Evolutionary conservation across 2,329 filamentous ascomycete genomes (phyloP), one percentile per base, ranked within the genome.

Genomic region (Podosphaera fusca): DNA sequence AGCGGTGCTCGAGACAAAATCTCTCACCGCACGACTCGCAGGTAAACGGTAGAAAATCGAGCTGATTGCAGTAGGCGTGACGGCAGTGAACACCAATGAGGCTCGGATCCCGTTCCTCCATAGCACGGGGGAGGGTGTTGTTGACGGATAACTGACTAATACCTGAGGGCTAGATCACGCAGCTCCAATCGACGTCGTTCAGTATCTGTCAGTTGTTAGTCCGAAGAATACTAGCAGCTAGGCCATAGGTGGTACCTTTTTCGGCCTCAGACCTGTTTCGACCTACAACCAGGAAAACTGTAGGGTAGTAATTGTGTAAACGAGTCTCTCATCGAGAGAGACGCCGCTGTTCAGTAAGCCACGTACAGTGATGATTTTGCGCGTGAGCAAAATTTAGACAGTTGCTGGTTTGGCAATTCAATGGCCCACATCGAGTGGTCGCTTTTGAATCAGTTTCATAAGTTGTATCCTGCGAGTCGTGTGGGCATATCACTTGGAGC

Each of bases 21-120:
- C 84, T 90, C 58, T 79, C 78, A 61, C 69, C 78, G 72, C 92
- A 98, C 63, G 85, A 92, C 68, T 94, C 86, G 73, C 92, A 98
- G 67, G 81, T 78, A 70, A 96, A 96, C 3, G 92, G 92, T 3
- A 98, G 80, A 70, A 98, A 96, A 71, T 96, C 92, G 59, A 96
- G 85, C 67, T 92, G 85, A 68, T 89, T 84, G 75, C 92, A 98
- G 75, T 87, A 94, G 62, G 84, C 75, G 71, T 85, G 83, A 69
- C 95, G 81, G 77, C 92, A 98, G 74, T 95, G 89, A 60, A 80
- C 80, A 70, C 92, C 92, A 64, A 96, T 84, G 31, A 89, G 78
- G 64, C 86, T 83, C 53, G 89, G 83, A 70, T 95, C 89, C 68
- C 76, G 76, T 65, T 80, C 77, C 66, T 84, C 75, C 83, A 89